These are phyloP conservation scores for Trichoderma erinaceum DNA, from an alignment of 495 filamentous ascomycete species.

Conservation along the genomic window DNA sequence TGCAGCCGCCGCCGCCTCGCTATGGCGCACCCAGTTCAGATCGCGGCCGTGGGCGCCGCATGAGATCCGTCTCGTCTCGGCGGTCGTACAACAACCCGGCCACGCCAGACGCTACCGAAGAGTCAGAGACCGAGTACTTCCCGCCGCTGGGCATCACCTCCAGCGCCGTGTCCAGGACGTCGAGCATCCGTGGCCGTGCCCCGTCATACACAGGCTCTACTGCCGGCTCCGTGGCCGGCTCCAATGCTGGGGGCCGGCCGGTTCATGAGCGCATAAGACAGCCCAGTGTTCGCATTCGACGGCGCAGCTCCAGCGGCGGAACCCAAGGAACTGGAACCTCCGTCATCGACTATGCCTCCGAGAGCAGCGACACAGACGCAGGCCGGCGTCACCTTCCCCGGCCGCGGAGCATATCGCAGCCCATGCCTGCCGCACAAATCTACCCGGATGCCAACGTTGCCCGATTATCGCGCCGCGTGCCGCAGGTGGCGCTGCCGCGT, in stretches of 20 bases:
- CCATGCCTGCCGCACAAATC: background rate
- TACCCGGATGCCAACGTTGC: background rate
- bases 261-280: background rate
- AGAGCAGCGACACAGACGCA: slow-evolving; percentile 9
- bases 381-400: background rate
- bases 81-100: background rate
- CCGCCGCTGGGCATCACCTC: background rate
- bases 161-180: background rate
- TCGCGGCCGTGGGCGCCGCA: background rate
- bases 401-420: slow-evolving; percentile 15
- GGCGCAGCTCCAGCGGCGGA: slow-evolving; percentile 11
- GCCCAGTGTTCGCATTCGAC: slow-evolving; percentile 13
- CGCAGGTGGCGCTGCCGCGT: slow-evolving; percentile 11
- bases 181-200: slow-evolving; percentile 1
- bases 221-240: too few species aligned
- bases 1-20: slow-evolving; percentile 2
- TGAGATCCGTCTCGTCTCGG: slow-evolving; percentile 19
- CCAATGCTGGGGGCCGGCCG: background rate
- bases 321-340: too few species aligned
- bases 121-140: slow-evolving; percentile 12
- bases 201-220: background rate
- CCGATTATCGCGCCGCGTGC: slow-evolving; percentile 6
- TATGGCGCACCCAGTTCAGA: background rate
- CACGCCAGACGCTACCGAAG: slow-evolving; percentile 1
- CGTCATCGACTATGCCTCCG: background rate